These are phyloP conservation scores for Hippophae gyantsensis DNA, from an alignment of 306 rosid genomes.

Conservation along the genomic window DNA sequence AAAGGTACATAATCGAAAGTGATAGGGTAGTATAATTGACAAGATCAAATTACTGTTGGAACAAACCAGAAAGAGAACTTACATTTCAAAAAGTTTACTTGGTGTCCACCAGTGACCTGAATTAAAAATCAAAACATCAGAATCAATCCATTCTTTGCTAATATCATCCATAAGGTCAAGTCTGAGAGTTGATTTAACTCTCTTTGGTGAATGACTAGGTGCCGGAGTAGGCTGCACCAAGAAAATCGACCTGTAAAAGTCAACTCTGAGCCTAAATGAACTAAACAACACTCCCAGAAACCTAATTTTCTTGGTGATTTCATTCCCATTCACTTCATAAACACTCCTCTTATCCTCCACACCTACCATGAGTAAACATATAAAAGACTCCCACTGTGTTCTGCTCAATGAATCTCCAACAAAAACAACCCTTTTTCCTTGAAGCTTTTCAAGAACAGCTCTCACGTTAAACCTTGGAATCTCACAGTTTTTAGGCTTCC, in stretches of 20 bases:
- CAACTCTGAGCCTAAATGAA: constrained; percentile 46
- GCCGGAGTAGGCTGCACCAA: constrained; percentile 47
- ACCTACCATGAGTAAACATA: constrained; percentile 75
- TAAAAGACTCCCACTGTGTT: constrained; percentile 93
- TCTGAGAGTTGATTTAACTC: constrained; percentile 60
- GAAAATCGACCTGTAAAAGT: constrained; percentile 78
- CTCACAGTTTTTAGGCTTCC: constrained; percentile 71
- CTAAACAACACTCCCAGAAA: constrained; percentile 57
- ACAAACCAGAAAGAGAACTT: constrained; percentile 24
- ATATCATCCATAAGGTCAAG: constrained; percentile 66
- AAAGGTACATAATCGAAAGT: background rate
- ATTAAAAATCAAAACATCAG: constrained; percentile 76
- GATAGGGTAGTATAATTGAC: background rate
- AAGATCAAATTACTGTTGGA: background rate
- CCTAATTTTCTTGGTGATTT: constrained; percentile 56
- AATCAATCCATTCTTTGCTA: constrained; percentile 71
- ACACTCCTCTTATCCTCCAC: constrained; percentile 69
- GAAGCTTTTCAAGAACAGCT: constrained; percentile 42
- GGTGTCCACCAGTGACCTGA: constrained; percentile 94
- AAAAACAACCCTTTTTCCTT: constrained; percentile 75
- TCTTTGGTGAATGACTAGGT: constrained; percentile 50
- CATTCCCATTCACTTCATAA: constrained; percentile 61
- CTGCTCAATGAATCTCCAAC: constrained; percentile 89
- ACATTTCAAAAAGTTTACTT: constrained; percentile 71
- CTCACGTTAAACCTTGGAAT: constrained; percentile 58